Percentiles rank a stretch among this genome's conserved stretches.
These are phyloP conservation scores for Panaeolus papilionaceus DNA, from an alignment of 768 basidiomycete species.

Conservation along the genomic window DNA sequence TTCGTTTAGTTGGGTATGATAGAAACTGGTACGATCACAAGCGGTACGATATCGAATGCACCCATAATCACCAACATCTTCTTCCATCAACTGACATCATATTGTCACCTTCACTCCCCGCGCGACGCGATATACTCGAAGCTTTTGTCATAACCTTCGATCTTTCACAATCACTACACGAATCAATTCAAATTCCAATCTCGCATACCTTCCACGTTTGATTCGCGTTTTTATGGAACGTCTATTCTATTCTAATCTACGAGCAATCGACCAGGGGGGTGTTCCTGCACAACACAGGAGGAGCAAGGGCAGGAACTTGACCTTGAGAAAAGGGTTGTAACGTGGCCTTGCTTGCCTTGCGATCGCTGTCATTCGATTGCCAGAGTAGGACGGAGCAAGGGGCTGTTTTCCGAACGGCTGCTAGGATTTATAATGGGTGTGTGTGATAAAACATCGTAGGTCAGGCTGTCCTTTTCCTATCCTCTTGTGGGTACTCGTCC, in stretches of 20 bases:
- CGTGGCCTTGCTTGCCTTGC: neutral
- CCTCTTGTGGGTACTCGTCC: neutral
- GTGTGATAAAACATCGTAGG: neutral
- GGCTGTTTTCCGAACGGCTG: neutral
- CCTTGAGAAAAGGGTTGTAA: constrained; percentile 3
- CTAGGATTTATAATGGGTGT: neutral
- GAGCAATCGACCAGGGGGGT: neutral
- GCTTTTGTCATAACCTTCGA: neutral
- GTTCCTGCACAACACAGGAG: too few relatives aligned
- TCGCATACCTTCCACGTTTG: neutral
- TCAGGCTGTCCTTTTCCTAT: neutral
- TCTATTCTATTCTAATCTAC: constrained; percentile 12
- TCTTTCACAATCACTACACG: neutral
- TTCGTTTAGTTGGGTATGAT: neutral
- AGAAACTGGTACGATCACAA: too few relatives aligned
- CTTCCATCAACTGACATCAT: neutral
- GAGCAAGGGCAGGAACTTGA: neutral
- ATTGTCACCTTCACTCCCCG: neutral
- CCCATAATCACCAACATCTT: neutral
- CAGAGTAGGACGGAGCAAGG: neutral
- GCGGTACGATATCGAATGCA: too few relatives aligned
- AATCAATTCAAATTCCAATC: neutral
- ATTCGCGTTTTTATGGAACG: constrained; percentile 2
- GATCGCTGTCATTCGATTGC: neutral
- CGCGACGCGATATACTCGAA: neutral